Percentiles rank a stretch among this genome's conserved stretches.
These are phyloP conservation scores for Candida ponderosae DNA, from an alignment of 805 yeast genomes.

Conservation along the genomic window DNA sequence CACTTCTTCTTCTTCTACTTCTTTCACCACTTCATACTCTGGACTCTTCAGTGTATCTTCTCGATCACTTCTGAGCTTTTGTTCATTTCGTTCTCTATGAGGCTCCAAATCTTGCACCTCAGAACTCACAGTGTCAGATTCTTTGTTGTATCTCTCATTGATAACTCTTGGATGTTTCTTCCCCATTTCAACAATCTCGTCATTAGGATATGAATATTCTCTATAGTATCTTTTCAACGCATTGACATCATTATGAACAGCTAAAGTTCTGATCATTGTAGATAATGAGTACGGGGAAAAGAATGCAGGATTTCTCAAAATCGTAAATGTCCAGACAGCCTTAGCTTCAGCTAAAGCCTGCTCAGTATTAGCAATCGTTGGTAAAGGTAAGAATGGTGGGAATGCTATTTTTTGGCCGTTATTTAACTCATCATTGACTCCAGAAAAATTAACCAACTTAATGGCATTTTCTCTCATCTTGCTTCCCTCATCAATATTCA, in stretches of 20 bases:
- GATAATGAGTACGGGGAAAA: slow-evolving; percentile 37
- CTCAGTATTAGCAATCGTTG: slow-evolving; percentile 28
- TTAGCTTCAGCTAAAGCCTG: slow-evolving; percentile 64
- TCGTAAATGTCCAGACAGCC: slow-evolving; percentile 61
- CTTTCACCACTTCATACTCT: slow-evolving; percentile 9
- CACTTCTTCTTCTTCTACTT: slow-evolving; percentile 10
- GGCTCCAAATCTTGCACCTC: slow-evolving; percentile 13
- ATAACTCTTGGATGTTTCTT: slow-evolving; percentile 1
- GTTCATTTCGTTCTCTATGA: too few species aligned
- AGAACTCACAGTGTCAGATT: too few species aligned
- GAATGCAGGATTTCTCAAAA: slow-evolving; percentile 33
- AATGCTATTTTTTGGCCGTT: slow-evolving; percentile 11
- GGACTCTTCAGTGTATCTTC: too few species aligned
- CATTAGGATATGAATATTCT: slow-evolving; percentile 25
- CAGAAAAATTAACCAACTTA: slow-evolving; percentile 29
- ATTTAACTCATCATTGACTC: slow-evolving; percentile 13
- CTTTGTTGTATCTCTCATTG: too few species aligned
- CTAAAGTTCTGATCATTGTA: slow-evolving; percentile 42
- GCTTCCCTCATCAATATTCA: slow-evolving; percentile 37
- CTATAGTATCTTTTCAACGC: slow-evolving; percentile 29
- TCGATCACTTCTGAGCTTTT: too few species aligned
- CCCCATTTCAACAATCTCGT: slow-evolving; percentile 4
- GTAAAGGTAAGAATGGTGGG: slow-evolving; percentile 69
- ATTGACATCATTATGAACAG: slow-evolving; percentile 25
- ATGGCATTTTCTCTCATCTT: slow-evolving; percentile 39